Percentiles rank a stretch among this genome's conserved stretches.
Evolutionary conservation across 2,329 filamentous ascomycete species (phyloP).

Genomic region (Lachnellula occidentalis): DNA sequence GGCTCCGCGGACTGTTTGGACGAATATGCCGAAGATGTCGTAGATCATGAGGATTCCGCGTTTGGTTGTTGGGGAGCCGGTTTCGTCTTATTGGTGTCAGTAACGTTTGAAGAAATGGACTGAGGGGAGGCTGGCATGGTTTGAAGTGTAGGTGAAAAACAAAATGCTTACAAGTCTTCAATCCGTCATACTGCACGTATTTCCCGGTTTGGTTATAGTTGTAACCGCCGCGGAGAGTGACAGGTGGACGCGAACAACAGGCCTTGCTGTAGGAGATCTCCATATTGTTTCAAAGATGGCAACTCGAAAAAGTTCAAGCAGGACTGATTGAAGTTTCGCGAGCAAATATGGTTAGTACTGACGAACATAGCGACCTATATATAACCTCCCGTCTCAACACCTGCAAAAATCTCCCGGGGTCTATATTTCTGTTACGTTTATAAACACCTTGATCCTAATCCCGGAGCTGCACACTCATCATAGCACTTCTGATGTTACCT

Average conservation of each 20-base stretch:
- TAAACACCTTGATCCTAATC: too few relatives aligned
- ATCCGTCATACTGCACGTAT: conserved; percentile 27
- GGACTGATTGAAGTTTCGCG: too few relatives aligned
- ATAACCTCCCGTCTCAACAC: too few relatives aligned
- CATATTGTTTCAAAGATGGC: background rate
- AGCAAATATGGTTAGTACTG: too few relatives aligned
- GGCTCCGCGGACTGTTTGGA: conserved; percentile 62
- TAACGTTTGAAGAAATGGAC: conserved; percentile 21
- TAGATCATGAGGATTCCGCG: conserved; percentile 57
- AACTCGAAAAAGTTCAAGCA: background rate
- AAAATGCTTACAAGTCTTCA: conserved; percentile 30
- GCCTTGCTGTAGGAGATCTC: conserved; percentile 14
- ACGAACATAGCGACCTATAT: too few relatives aligned
- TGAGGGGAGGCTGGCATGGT: background rate
- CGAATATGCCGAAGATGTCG: conserved; percentile 65
- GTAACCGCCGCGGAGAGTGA: conserved; percentile 29
- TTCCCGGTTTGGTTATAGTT: conserved; percentile 28
- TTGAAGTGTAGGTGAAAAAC: background rate
- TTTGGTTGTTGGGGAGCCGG: conserved; percentile 39
- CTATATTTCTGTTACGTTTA: too few relatives aligned
- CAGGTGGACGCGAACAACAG: conserved; percentile 23
- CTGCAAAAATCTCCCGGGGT: too few relatives aligned
- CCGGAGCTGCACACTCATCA: too few relatives aligned
- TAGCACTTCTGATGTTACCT: too few relatives aligned
- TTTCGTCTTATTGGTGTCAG: conserved; percentile 45